Base-by-base conservation (phyloP, 2,329 filamentous ascomycete genomes). In the Chrysoporthe cubensis region DNA sequence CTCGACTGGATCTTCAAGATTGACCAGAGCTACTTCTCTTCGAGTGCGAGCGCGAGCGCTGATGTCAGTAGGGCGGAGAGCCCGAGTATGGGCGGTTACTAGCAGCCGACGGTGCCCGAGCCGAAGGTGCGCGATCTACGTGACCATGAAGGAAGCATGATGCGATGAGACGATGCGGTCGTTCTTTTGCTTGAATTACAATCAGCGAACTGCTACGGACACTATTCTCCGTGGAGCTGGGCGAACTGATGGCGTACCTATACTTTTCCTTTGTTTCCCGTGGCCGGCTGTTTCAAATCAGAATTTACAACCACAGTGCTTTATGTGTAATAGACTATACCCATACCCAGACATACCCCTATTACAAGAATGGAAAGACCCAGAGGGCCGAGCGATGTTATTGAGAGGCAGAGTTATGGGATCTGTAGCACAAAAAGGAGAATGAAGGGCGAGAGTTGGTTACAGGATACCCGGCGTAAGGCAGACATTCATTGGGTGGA, bases 1-100 rank as follows among this genome's bases (percentile, higher is more conserved):
- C 90, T 94, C 73, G 96, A 98, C 78, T 99, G 96, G 96, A 97
- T 99, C 73, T 87, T 96, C 78, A 91, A 91, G 75, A 93, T 99
- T 73, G 96, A 99, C 79, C 91, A 97, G 82, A 92, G 90, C 63
- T 88, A 86, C 72, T 78, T 85, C 73, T 82, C 84, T 46, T 82
- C 79, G 13, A 81, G 78, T 65, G 81, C 80, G 56, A 85, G 82
- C 70, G 73, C 71, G 54, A 70, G 68, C 14, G 62, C 58, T 1
- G 78, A 73, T 52, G 76, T 75, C 54, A 83, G 79, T 70, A 77
- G 77, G 18, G 75, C 77, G 26, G 79, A 75, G 43, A 82, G 80
- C 66, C 80, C 80, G 50, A 63, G 63, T 13, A 14, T 57, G 58
- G 59, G 46, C 4, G 44, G 54, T 34, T 65, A 65, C 34, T 65